Evolutionary conservation across 345 rosid genomes (phyloP), one percentile per base, ranked within the genome.

Genomic region (Lepidium didymum): DNA sequence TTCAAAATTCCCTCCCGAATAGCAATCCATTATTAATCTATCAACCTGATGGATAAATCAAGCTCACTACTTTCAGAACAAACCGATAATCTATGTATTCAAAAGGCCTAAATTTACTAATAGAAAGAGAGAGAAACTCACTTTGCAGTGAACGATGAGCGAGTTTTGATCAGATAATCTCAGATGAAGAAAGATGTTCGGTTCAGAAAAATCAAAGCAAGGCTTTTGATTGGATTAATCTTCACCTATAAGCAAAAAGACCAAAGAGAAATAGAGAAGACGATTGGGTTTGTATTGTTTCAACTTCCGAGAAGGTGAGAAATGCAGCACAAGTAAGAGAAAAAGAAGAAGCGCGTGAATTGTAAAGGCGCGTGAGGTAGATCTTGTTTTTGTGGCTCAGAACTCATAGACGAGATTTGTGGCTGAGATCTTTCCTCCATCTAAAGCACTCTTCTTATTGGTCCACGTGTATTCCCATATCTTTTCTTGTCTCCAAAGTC

Each of bases 381-480:
- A 68, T 68, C 74, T 75, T 55, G 62, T 54, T 55, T 62, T 68
- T 41, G 78, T 75, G 78, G 78, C 78, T 68, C 66, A 75, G 66
- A 68, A 68, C 56, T 68, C 70, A 75, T 68, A 14, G 65, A 62
- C 3, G 59, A 75, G 49, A 68, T 75, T 62, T 62, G 78, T 75
- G 78, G 78, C 54, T 68, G 18, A 31, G 54, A 75, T 75, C 27
- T 55, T 46, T 40, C 61, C 74, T 68, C 66, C 78, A 75, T 75
- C 78, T 68, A 75, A 69, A 75, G 0, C 45, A 0, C 31, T 13
- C 50, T 54, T 46, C 42, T 55, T 33, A 75, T 75, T 68, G 54
- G 74, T 46, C 69, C 78, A 75, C 54, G 49, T 75, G 60, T 62
- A 56, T 0, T 21, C 3, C 4, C 21, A 62, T 41, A 52, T 53